Evolutionary conservation across 2,329 filamentous ascomycete species (phyloP), one percentile per base, ranked within the genome.

Genomic region (Trichoderma simmonsii): DNA sequence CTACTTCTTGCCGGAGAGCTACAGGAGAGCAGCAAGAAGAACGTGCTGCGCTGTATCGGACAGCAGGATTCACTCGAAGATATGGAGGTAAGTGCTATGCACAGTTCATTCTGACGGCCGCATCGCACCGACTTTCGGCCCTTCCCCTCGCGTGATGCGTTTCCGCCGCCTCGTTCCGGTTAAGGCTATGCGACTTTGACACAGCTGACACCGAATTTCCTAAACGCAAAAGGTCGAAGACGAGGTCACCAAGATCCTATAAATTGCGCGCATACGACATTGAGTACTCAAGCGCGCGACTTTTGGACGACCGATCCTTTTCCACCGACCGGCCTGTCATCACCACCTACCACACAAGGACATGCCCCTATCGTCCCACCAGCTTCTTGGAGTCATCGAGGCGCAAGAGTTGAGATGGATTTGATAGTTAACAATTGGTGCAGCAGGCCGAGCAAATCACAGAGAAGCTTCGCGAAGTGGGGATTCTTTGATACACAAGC

Each of bases 11-110:
- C 96, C 6, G 96, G 96, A 73, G 96, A 99, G 83, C 90, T 99
- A 85, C 96, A 99, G 83, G 96, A 99, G 85, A 98, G 94, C 83
- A 98, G 95, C 83, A 99, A 98, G 86, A 99, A 99, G 90, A 98
- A 98, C 79, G 94, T 99, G 54, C 85, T 99, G 75, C 88, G 96
- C 74, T 97, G 95, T 80, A 99, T 99, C 80, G 93, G 93, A 71
- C 96, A 98, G 80, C 95, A 99, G 83, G 96, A 99, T 83, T 97
- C 95, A 73, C 87, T 99, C 71, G 96, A 99, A 85, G 96, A 99
- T 80, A 97, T 98, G 91, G 96, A 99, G 94, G 96, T 99, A 84
- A 90, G 93, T 91, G 75, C 36, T 24, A 21, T 68, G 34, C 54
- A 67, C 30, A 72, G 28, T 75, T 26, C 72, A 70, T 75, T 67